These are phyloP conservation scores for Pleurotus salmoneostramineus DNA, from an alignment of 768 basidiomycete species.

Conservation along the genomic window DNA sequence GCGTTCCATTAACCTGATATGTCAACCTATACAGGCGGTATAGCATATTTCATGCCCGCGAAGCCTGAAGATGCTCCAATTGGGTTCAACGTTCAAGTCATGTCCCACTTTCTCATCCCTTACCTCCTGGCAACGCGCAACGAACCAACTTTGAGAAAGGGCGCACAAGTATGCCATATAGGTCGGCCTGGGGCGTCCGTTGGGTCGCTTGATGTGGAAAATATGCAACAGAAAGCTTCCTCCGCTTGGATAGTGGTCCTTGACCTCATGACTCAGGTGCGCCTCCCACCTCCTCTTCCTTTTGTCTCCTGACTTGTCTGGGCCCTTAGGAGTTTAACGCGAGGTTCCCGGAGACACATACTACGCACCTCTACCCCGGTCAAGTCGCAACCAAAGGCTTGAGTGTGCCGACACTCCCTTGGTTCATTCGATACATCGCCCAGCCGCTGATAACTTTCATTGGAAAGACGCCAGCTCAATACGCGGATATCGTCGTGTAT, in stretches of 20 bases:
- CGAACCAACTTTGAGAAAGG: background rate
- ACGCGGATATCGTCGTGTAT: background rate
- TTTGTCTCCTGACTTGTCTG: background rate
- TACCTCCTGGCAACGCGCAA: background rate
- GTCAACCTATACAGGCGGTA: background rate
- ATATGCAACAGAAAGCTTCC: background rate
- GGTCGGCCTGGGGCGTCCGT: background rate
- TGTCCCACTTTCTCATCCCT: slow-evolving; percentile 1
- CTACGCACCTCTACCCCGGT: slow-evolving; percentile 1
- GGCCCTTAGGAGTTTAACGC: background rate
- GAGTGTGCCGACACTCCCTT: background rate
- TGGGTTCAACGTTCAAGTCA: slow-evolving; percentile 1
- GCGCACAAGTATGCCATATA: slow-evolving; percentile 1
- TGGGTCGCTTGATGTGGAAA: background rate
- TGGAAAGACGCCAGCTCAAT: background rate
- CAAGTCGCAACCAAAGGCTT: background rate
- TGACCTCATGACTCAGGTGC: background rate
- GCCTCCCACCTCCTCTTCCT: background rate
- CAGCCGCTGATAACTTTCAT: background rate
- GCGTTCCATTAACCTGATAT: background rate
- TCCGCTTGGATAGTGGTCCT: background rate
- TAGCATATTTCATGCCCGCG: background rate
- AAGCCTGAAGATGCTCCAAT: background rate
- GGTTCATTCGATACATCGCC: background rate
- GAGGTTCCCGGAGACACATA: background rate